Evolutionary conservation across 2,329 filamentous ascomycete genomes (phyloP), one percentile per base, ranked within the genome.

Genomic region (Colletotrichum coccodes): DNA sequence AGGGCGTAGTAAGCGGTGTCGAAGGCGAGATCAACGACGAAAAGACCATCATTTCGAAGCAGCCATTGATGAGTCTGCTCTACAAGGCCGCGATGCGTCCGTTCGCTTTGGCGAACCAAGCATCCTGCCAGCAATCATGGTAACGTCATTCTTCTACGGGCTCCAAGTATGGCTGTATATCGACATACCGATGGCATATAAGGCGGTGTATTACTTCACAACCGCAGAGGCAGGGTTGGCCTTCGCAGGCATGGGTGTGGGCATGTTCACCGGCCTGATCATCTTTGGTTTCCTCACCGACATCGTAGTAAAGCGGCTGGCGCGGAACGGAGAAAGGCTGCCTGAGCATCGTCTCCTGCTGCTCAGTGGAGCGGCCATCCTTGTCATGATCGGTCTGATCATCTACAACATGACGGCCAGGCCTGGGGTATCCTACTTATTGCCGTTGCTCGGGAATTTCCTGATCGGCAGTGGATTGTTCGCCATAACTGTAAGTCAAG

Each of bases 131-230:
- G 66, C 56, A 7, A 67, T 57, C 30, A 11, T 58, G 36, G 50
- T 60, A 18, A 66, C 14, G 5, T 56, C 62, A n/a, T 70, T 62
- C 38, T 70, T 62, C 58, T 62, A 62, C 36, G 57, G 58, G 18
- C 63, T 68, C 14, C 58, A 68, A 14, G 63, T 62, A 7, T 59
- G 52, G 63, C 23, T 58, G 54, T 68, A 58, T 6, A 68, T 70
- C 23, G 63, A 68, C 8, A 47, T 70, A 8, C 58, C 67, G 11
- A 67, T 59, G 57, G 54, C 52, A 40, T 68, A 62, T 7, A 68
- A 63, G 57, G 16, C 36, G 6, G 58, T 59, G 5, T 63, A 54
- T n/a, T 38, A 28, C 32, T 66, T 62, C 58, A 62, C 34, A 21
- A 67, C 46, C 44, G 36, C 23, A 18, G 40, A 59, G 38, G 52